phyloP scores from a whole-genome alignment of 2,329 filamentous ascomycete genomes.

The Neospermospora avenae region DNA sequence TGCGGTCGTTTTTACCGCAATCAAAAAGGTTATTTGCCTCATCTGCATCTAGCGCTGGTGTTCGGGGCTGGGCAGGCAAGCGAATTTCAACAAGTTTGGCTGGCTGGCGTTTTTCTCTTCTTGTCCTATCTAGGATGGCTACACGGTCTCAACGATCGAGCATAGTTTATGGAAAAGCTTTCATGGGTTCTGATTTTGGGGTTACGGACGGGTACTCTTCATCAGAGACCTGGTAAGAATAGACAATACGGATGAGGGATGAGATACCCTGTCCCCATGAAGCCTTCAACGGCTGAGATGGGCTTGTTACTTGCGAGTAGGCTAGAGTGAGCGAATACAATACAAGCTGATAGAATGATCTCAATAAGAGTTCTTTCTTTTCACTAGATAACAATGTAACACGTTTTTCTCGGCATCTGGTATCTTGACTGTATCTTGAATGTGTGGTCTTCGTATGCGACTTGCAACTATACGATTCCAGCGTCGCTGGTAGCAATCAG shows the following conservation, averaged over 20 bases:
- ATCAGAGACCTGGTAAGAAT: not conserved
- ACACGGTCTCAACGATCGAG: constrained; percentile 32
- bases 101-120: constrained; percentile 21
- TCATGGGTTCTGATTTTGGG: not conserved
- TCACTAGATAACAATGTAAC: too few species aligned
- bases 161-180: constrained; percentile 1
- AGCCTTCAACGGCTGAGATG: not conserved
- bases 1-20: not conserved
- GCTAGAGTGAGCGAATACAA: not conserved
- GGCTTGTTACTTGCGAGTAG: not conserved
- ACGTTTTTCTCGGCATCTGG: too few species aligned
- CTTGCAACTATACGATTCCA: too few species aligned
- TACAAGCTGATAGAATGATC: not conserved
- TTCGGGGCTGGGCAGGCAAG: constrained; percentile 18
- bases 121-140: constrained; percentile 1
- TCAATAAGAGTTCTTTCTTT: too few species aligned
- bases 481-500: too few species aligned
- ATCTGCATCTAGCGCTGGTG: constrained; percentile 35
- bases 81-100: constrained; percentile 37
- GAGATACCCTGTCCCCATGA: too few species aligned
- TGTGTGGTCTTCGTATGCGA: too few species aligned
- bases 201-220: not conserved
- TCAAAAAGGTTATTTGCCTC: constrained; percentile 20
- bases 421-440: too few species aligned
- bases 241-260: not conserved